Conservation (phyloP, 2,329 filamentous ascomycete genomes). For the Cladosporium sp. region DNA sequence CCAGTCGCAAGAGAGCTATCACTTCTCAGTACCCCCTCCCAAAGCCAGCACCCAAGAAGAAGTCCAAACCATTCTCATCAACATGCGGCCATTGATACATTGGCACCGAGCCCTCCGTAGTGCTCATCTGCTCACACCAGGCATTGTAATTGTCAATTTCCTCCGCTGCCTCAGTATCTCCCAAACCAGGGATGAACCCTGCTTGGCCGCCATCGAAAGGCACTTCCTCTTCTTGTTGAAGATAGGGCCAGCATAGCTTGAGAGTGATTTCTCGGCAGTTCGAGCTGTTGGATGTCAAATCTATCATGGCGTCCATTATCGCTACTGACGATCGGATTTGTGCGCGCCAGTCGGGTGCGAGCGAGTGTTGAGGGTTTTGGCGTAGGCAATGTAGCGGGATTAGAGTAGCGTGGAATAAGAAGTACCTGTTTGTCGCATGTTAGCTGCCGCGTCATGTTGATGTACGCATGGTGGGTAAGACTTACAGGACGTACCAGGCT, state of each 20-base stretch:
- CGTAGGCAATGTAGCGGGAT: constrained; percentile 10
- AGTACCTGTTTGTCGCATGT: neutral
- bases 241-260: constrained; percentile 7
- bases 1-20: neutral
- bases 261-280: constrained; percentile 9
- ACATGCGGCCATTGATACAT: constrained; percentile 10
- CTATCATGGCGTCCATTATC: constrained; percentile 8
- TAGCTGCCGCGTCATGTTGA: neutral
- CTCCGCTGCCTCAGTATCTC: neutral
- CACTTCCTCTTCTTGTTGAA: constrained; percentile 2
- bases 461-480: neutral
- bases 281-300: constrained; percentile 5
- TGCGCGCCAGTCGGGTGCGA: constrained; percentile 8
- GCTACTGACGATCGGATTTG: constrained; percentile 4
- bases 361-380: constrained; percentile 6
- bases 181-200: neutral
- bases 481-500: constrained; percentile 11
- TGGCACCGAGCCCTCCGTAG: neutral
- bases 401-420: constrained; percentile 10
- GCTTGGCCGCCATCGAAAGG: neutral
- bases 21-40: constrained; percentile 4
- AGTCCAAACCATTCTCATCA: constrained; percentile 8
- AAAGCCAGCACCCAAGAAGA: constrained; percentile 11
- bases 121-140: constrained; percentile 10
- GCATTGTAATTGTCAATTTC: constrained; percentile 10